Evolutionary conservation across 495 filamentous ascomycete genomes (phyloP).

Genomic region (Talaromyces liani): DNA sequence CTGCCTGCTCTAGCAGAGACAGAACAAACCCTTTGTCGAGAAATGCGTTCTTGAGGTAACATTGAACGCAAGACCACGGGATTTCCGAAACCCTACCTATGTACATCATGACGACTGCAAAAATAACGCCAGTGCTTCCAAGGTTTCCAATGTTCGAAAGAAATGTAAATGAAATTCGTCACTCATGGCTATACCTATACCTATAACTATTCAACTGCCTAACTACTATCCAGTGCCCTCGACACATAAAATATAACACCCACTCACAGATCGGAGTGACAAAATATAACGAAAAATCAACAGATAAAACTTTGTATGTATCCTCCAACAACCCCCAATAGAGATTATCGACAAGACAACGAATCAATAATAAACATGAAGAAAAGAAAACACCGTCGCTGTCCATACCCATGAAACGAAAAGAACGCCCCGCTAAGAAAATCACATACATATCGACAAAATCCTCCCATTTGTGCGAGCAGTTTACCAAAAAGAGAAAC

Average conservation of each 20-base stretch:
- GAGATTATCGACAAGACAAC: not conserved
- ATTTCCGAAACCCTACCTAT: not conserved
- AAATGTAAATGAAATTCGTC: not conserved
- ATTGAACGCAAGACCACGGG: not conserved
- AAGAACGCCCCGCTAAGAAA: conserved; percentile 7
- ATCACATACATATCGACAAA: not conserved
- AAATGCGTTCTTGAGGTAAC: not conserved
- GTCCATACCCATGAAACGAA: not conserved
- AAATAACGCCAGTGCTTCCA: too few relatives aligned
- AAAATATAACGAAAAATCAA: not conserved
- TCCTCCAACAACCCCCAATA: not conserved
- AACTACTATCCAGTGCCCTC: not conserved
- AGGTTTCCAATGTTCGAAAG: too few relatives aligned
- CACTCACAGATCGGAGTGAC: not conserved
- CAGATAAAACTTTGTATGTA: not conserved
- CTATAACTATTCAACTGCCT: not conserved
- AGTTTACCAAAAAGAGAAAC: not conserved
- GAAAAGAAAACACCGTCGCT: not conserved
- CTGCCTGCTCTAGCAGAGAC: too few relatives aligned
- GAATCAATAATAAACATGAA: not conserved
- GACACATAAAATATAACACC: not conserved
- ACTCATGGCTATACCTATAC: not conserved
- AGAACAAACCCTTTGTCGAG: too few relatives aligned
- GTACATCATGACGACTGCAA: too few relatives aligned
- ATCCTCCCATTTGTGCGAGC: not conserved